These are phyloP conservation scores for Mytilinidion resinicola DNA, from an alignment of 495 filamentous ascomycete genomes.

Conservation along the genomic window DNA sequence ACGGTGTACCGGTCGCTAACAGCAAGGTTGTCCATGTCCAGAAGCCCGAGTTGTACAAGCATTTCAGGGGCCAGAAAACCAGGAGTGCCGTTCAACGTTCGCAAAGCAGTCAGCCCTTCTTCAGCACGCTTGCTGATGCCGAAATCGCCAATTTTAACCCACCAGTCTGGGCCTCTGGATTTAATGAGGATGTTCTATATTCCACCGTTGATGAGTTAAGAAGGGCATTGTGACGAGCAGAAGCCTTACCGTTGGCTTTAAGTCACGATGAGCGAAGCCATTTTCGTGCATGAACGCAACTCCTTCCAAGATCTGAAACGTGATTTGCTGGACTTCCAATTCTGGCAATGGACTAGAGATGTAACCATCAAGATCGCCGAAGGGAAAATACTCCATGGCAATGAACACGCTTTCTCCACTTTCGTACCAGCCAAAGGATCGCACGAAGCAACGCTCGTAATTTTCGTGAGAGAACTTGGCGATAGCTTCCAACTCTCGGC, in stretches of 20 bases:
- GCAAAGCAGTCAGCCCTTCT: constrained; percentile 13
- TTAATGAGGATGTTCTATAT: constrained; percentile 26
- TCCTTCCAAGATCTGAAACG: constrained; percentile 22
- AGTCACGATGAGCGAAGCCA: constrained; percentile 32
- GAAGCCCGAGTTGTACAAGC: constrained; percentile 11
- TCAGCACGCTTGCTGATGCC: constrained; percentile 25
- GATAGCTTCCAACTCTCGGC: constrained; percentile 40
- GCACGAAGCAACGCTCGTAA: constrained; percentile 30
- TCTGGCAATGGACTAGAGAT: neutral
- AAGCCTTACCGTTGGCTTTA: constrained; percentile 25
- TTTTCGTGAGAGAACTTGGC: constrained; percentile 40
- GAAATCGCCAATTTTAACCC: constrained; percentile 28
- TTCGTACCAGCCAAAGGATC: constrained; percentile 38
- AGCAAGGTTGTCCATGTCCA: neutral
- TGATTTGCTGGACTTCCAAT: neutral
- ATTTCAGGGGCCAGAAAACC: constrained; percentile 31
- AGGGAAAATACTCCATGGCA: constrained; percentile 37
- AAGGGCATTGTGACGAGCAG: neutral
- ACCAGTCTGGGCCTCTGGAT: constrained; percentile 20
- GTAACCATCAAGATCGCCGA: neutral
- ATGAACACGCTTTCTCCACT: constrained; percentile 30
- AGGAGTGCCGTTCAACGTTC: constrained; percentile 21
- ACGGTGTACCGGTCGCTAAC: neutral
- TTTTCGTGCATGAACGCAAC: constrained; percentile 25
- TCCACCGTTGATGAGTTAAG: too few species aligned